Evolutionary conservation across 2,329 filamentous ascomycete species (phyloP).

Genomic region (Nemania abortiva): DNA sequence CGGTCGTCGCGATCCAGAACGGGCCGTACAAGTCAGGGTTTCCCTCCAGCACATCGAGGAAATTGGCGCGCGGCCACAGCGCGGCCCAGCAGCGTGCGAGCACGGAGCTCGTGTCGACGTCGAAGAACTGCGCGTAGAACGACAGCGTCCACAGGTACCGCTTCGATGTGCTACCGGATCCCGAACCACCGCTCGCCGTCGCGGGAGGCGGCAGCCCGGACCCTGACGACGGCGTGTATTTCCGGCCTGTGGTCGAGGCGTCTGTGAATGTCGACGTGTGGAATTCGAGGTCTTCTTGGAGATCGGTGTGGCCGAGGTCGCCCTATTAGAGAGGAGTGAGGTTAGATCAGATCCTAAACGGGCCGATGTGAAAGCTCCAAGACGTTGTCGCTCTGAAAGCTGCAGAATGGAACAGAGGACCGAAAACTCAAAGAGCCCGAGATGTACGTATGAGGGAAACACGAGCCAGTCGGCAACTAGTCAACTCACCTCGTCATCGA

Average conservation of each 20-base stretch:
- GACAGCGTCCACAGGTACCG: constrained; percentile 91
- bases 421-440: background rate
- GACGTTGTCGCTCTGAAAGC: background rate
- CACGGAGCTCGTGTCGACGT: constrained; percentile 94
- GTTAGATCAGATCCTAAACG: background rate
- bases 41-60: constrained; percentile 95
- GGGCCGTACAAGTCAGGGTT: constrained; percentile 97
- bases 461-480: background rate
- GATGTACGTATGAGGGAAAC: background rate
- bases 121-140: constrained; percentile 98
- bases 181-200: constrained; percentile 58
- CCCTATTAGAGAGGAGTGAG: constrained; percentile 67
- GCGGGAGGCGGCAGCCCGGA: constrained; percentile 67
- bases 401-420: background rate
- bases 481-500: constrained; percentile 86
- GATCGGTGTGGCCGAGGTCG: constrained; percentile 96
- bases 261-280: constrained; percentile 90
- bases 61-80: constrained; percentile 92
- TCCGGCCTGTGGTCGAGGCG: constrained; percentile 62
- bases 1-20: constrained; percentile 98
- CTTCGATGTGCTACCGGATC: constrained; percentile 66
- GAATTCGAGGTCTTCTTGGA: constrained; percentile 99
- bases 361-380: background rate
- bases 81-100: constrained; percentile 87
- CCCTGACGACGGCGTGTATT: constrained; percentile 63